Evolutionary conservation across 2,329 filamentous ascomycete genomes (phyloP), one percentile per base, ranked within the genome.

Genomic region (Alternaria gansuensis): DNA sequence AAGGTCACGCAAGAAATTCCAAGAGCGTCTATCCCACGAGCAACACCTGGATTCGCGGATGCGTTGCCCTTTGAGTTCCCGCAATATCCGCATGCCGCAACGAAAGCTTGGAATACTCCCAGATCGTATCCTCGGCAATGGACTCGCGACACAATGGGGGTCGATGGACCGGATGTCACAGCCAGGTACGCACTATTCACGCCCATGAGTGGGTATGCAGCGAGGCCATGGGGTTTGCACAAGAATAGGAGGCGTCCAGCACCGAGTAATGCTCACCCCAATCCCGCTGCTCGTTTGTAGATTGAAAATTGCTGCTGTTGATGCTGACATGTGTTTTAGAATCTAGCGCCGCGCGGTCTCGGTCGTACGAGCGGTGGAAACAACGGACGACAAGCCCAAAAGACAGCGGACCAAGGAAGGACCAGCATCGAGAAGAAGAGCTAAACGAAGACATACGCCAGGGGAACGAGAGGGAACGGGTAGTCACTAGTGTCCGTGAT

Each of bases 251-350:
- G 55, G 57, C 54, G 54, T 31, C 48, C 55, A 31, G 57, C 54
- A 61, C 61, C 63, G 52, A 69, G 66, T 72, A 72, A 70, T 72
- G 51, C 64, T 55, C 52, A 64, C 66, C 58, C 56, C 62, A 54
- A 51, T 44, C 33, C 31, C 24, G 45, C 53, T 58, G 40, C 36
- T 55, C 34, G 45, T 31, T 33, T 17, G 13, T 28, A 68, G 54
- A 57, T 60, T 60, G 60, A 58, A 61, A 65, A 59, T 29, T 37
- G 54, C n/a, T 44, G 43, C 48, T 24, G 3, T 34, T 62, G 57
- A 57, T 62, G 53, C 49, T 51, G 17, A 48, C 26, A 29, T 33
- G 49, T 24, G 23, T 29, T 14, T 40, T 37, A 67, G 59, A 59
- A 44, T 45, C 11, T 55, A 52, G 43, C 3, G 21, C 10, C 13